phyloP scores from a whole-genome alignment of 192 early-diverging fungal species.

The Backusella australiensis region DNA sequence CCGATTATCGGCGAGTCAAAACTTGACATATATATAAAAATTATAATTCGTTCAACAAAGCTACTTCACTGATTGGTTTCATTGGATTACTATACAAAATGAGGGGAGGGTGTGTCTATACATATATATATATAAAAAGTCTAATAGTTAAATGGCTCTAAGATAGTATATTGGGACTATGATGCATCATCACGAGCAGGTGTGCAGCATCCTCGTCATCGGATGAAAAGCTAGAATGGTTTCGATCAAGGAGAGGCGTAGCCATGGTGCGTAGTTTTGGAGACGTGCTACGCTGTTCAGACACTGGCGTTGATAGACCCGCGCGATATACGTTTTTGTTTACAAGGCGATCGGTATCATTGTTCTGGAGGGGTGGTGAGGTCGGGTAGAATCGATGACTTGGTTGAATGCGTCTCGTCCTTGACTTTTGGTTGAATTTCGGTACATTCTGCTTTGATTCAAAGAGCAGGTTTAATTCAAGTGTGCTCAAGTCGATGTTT shows the following conservation, averaged over 20 bases:
- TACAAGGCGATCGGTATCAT: not conserved
- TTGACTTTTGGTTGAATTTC: not conserved
- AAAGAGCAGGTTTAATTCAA: not conserved
- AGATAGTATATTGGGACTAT: not conserved
- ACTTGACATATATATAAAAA: not conserved
- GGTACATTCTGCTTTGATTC: not conserved
- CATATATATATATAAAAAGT: not conserved
- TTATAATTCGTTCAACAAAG: not conserved
- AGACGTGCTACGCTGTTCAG: not conserved
- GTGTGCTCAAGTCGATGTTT: conserved; percentile 12
- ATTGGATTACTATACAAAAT: not conserved
- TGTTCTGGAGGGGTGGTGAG: not conserved
- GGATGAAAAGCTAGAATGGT: not conserved
- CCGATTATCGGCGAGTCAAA: not conserved
- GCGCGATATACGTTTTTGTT: not conserved
- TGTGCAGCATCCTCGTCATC: conserved; percentile 29
- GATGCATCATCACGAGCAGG: conserved; percentile 30
- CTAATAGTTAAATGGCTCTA: not conserved
- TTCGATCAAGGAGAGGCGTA: not conserved
- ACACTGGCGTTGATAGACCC: not conserved
- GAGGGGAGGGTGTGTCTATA: not conserved
- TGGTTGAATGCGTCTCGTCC: not conserved
- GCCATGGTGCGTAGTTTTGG: not conserved
- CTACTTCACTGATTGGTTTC: not conserved
- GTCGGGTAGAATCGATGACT: conserved; percentile 9